Conservation (phyloP, 208 protist genomes). For the Leishmania mexicana region DNA sequence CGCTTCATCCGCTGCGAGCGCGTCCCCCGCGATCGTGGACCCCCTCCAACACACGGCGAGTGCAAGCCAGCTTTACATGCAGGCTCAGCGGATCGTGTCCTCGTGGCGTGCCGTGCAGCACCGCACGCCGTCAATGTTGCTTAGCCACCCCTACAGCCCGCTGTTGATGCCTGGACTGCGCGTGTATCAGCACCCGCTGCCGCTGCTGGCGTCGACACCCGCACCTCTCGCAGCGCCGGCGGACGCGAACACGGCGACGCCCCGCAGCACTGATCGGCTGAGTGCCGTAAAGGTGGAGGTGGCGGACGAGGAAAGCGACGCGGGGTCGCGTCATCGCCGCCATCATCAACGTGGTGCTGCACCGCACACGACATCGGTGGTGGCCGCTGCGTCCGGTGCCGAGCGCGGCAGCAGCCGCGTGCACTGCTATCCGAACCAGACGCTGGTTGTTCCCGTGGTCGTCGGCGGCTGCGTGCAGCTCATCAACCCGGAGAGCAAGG, state of each 20-base stretch:
- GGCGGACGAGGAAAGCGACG: not conserved
- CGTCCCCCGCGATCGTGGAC: not conserved
- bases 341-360: not conserved
- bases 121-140: conserved; percentile 32
- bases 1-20: not conserved
- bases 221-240: not conserved
- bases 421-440: conserved; percentile 10
- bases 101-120: conserved; percentile 12
- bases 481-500: conserved; percentile 61
- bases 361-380: not conserved
- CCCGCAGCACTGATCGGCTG: not conserved
- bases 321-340: not conserved
- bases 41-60: not conserved
- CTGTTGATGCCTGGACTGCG: conserved; percentile 24
- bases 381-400: not conserved
- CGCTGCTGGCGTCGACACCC: not conserved
- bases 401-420: not conserved
- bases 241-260: not conserved
- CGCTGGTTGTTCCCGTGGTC: conserved; percentile 61
- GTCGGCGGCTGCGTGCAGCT: conserved; percentile 76
- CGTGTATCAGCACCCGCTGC: conserved; percentile 11
- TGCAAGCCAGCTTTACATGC: not conserved
- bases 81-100: not conserved
- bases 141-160: conserved; percentile 23
- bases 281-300: conserved; percentile 11